Percentiles rank a stretch among this genome's conserved stretches.
phyloP scores from a whole-genome alignment of 2,329 filamentous ascomycete genomes.

The Thelonectria olida region DNA sequence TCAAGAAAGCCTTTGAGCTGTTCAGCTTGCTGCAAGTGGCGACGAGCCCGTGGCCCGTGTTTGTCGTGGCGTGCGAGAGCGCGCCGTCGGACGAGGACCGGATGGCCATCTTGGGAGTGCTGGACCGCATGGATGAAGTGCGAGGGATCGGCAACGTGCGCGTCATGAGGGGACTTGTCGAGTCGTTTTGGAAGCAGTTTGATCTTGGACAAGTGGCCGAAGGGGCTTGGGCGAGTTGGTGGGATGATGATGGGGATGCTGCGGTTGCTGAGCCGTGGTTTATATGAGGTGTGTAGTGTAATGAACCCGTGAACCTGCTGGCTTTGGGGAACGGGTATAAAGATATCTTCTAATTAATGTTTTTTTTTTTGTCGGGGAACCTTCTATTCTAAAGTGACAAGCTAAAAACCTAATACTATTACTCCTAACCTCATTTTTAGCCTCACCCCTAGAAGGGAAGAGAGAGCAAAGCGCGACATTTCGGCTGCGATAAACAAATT shows the following conservation, averaged over 20 bases:
- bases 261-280: conserved; percentile 32
- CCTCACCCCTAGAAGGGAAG: no score
- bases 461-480: no score
- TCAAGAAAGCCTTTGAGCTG: conserved; percentile 48
- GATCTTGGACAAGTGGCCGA: conserved; percentile 46
- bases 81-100: conserved; percentile 52
- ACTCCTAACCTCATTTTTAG: no score
- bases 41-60: conserved; percentile 60
- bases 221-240: conserved; percentile 1
- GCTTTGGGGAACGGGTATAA: no score
- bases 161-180: conserved; percentile 54
- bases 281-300: conserved; percentile 25
- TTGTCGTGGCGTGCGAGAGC: conserved; percentile 55
- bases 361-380: no score
- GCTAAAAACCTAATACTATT: no score
- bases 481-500: no score
- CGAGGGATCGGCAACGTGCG: conserved; percentile 56
- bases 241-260: conserved; percentile 23
- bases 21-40: conserved; percentile 51
- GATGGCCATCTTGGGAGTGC: conserved; percentile 49
- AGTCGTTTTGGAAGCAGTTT: conserved; percentile 56
- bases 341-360: no score
- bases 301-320: no score
- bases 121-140: conserved; percentile 53
- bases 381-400: no score